phyloP scores from a whole-genome alignment of 2,329 filamentous ascomycete genomes.

The Neopestalotiopsis sp. region DNA sequence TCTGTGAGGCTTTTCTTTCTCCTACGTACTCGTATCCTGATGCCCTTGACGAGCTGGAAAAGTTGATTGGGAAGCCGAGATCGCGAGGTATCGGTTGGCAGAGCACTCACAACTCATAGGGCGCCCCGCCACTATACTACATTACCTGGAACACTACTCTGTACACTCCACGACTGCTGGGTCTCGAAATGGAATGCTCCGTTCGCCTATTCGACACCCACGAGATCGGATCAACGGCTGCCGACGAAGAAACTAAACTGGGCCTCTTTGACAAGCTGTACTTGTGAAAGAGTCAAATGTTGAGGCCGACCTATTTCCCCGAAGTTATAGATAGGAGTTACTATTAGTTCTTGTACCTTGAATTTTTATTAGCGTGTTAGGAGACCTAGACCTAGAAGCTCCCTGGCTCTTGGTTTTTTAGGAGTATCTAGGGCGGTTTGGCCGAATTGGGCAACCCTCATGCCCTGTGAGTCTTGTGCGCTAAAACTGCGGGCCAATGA shows the following conservation, averaged over 20 bases:
- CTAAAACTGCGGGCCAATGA: slow-evolving; percentile 28
- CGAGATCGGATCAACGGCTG: neutral
- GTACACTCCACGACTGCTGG: no score
- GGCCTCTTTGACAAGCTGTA: neutral
- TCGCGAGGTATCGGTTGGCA: neutral
- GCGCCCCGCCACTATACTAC: neutral
- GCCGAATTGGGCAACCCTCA: slow-evolving; percentile 1
- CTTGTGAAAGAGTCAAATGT: neutral
- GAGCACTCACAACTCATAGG: neutral
- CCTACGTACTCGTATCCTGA: neutral
- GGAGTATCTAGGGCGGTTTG: neutral
- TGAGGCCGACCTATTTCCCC: neutral
- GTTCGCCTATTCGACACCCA: neutral
- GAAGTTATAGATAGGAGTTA: neutral
- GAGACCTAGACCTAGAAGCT: neutral
- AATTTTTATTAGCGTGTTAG: neutral
- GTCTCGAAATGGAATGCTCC: neutral
- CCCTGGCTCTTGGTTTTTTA: neutral
- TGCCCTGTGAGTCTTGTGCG: neutral
- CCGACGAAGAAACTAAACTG: neutral
- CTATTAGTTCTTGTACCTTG: neutral
- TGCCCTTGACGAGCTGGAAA: neutral
- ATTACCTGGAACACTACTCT: neutral
- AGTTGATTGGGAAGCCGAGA: neutral
- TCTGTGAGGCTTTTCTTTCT: neutral